Percentiles rank a stretch among this genome's conserved stretches.
phyloP scores from a whole-genome alignment of 495 filamentous ascomycete genomes.

The Chaetomium cochliodes region DNA sequence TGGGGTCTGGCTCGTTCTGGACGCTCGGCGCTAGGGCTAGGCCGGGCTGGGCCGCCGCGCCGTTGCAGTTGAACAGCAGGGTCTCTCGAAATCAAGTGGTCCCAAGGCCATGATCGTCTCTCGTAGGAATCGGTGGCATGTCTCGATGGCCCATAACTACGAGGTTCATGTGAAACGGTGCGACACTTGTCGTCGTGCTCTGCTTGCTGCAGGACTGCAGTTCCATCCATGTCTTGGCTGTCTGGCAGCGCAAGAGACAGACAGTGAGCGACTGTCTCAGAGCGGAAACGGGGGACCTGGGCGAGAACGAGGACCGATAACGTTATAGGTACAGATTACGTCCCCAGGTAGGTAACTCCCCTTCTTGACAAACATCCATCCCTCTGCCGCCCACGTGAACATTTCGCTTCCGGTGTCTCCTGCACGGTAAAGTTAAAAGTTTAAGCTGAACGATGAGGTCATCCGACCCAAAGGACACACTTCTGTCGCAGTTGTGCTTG shows the following conservation, averaged over 20 bases:
- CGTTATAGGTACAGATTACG: too few relatives aligned
- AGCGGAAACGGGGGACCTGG: too few relatives aligned
- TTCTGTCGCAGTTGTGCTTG: not conserved
- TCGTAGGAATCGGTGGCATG: not conserved
- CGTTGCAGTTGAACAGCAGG: not conserved
- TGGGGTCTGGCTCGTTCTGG: conserved; percentile 21
- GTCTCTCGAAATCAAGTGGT: not conserved
- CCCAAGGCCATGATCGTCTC: not conserved
- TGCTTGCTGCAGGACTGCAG: not conserved
- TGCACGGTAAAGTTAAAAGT: too few relatives aligned
- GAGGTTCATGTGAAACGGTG: conserved; percentile 2
- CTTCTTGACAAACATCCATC: not conserved
- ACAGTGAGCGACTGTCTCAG: not conserved
- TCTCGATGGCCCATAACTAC: not conserved
- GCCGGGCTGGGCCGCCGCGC: conserved; percentile 13
- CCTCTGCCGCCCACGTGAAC: too few relatives aligned
- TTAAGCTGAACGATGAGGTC: not conserved
- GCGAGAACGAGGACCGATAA: not conserved
- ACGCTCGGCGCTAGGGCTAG: conserved; percentile 18
- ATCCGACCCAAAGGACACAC: not conserved
- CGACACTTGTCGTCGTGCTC: not conserved
- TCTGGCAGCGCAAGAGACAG: not conserved
- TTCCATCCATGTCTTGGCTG: not conserved
- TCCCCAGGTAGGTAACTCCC: not conserved
- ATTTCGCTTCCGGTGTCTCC: too few relatives aligned